Evolutionary conservation across 179 eudicot genomes (phyloP).

Genomic region (Spergularia azorica): DNA sequence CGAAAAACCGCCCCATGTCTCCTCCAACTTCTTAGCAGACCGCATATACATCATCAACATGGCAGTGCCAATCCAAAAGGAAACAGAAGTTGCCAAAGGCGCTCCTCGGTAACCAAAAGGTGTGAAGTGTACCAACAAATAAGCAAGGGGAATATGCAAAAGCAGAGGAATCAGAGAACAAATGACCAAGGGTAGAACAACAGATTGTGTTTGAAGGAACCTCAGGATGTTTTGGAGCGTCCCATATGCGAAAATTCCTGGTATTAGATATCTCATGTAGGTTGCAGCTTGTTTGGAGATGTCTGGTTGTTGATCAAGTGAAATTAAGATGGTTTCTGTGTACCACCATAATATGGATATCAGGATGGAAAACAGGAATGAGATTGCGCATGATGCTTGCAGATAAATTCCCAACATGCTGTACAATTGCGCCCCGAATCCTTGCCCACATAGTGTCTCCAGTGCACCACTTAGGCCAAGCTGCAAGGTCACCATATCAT

Average conservation of each 20-base stretch:
- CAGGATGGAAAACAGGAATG: conserved; percentile 42
- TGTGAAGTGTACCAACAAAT: conserved; percentile 42
- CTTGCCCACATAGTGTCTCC: conserved; percentile 76
- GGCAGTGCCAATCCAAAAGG: conserved; percentile 53
- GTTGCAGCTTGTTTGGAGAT: conserved; percentile 45
- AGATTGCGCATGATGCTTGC: conserved; percentile 63
- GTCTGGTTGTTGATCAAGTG: conserved; percentile 49
- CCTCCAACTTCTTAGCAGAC: conserved; percentile 39
- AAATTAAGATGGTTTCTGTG: conserved; percentile 42
- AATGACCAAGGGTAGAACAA: conserved; percentile 43
- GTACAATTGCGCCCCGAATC: conserved; percentile 59
- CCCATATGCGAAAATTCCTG: conserved; percentile 59
- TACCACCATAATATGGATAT: conserved; percentile 58
- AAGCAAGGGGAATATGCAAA: conserved; percentile 47
- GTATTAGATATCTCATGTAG: conserved; percentile 49
- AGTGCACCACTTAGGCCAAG: conserved; percentile 71
- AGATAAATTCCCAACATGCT: conserved; percentile 57
- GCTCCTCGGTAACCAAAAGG: conserved; percentile 55
- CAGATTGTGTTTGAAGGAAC: conserved; percentile 70
- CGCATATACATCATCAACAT: conserved; percentile 43
- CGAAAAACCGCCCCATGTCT: conserved; percentile 59
- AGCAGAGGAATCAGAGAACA: conserved; percentile 48
- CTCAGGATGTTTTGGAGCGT: conserved; percentile 56
- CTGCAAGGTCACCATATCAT: conserved; percentile 23
- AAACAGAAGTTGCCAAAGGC: conserved; percentile 55